Conservation (phyloP, 208 protist genomes). For the Balamuthia mandrillaris region DNA sequence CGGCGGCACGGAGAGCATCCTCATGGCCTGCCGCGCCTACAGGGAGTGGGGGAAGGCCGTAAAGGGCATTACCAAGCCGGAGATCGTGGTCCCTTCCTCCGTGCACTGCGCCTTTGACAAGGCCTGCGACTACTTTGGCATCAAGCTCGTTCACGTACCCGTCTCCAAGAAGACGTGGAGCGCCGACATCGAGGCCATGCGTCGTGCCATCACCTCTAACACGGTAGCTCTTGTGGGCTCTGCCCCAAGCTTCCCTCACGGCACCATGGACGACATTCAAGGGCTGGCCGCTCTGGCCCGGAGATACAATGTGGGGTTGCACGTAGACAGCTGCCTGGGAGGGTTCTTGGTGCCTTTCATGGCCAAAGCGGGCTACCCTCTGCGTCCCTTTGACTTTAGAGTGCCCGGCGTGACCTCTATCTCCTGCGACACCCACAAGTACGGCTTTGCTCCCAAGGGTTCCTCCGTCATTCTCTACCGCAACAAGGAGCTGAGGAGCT, state of each 20-base stretch:
- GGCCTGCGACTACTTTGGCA: conserved; percentile 90
- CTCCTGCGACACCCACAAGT: conserved; percentile 98
- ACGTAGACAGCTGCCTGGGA: conserved; percentile 97
- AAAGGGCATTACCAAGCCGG: conserved; percentile 82
- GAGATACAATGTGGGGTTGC: conserved; percentile 86
- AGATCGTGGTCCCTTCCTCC: conserved; percentile 82
- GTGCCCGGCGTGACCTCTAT: conserved; percentile 95
- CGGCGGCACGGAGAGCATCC: conserved; percentile 80
- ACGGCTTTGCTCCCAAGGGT: conserved; percentile 96
- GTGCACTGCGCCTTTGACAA: conserved; percentile 97
- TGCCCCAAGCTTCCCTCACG: conserved; percentile 91
- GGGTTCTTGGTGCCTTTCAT: conserved; percentile 96
- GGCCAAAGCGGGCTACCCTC: conserved; percentile 78
- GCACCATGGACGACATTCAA: conserved; percentile 78
- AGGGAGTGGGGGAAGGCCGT: conserved; percentile 77
- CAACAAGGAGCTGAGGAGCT: conserved; percentile 77
- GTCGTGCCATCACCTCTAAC: conserved; percentile 87
- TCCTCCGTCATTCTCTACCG: conserved; percentile 91
- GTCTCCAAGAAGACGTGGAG: conserved; percentile 76
- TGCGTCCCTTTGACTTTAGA: conserved; percentile 84
- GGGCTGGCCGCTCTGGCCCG: conserved; percentile 81
- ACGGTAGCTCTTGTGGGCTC: conserved; percentile 91
- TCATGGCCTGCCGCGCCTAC: conserved; percentile 95
- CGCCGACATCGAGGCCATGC: conserved; percentile 78
- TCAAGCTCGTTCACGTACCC: conserved; percentile 88